Evolutionary conservation across 148 eudicot genomes (phyloP), one percentile per base, ranked within the genome.

Genomic region (Spergularia marina): DNA sequence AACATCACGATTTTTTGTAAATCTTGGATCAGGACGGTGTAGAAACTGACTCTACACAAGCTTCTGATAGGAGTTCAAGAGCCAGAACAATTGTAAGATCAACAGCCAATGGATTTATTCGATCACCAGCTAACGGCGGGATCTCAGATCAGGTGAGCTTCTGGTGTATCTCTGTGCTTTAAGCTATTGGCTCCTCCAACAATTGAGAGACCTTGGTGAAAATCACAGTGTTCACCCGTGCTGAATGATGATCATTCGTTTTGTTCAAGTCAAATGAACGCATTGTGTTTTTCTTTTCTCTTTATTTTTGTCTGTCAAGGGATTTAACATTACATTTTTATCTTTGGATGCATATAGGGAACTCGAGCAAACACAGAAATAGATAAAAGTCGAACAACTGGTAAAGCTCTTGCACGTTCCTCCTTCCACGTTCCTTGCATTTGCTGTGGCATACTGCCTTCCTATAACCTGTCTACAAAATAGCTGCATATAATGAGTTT

Each of bases 71-170:
- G 71, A 81, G 13, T 79, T 77, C 79, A 67, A 79, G 79, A 73
- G 77, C 90, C 73, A 74, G 84, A 71, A 79, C 78, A 58, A 81
- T 83, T 65, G 77, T 87, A 10, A 84, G 87, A 62, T 77, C 89
- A 15, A 68, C 84, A 47, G 85, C 85, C 54, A 86, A 86, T 82
- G 87, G 87, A 34, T 66, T 82, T 62, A 81, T 84, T 55, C 68
- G 77, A 69, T 39, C 82, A 34, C 53, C 75, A n/a, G 78, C 85
- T 55, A 85, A 85, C 55, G 87, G 87, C 61, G 77, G 70, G 58
- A 49, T 85, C 56, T 34, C 74, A 10, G 86, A 87, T 57, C 87
- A 87, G 86, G 90, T 87, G 54, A 39, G 39, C 21, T 44, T 6
- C 7, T 76, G 44, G 53, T 49, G 68, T 15, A 49, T 72, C 68